Evolutionary conservation across 768 basidiomycete genomes (phyloP), one percentile per base, ranked within the genome.

Genomic region (Sarcodon aspratus): DNA sequence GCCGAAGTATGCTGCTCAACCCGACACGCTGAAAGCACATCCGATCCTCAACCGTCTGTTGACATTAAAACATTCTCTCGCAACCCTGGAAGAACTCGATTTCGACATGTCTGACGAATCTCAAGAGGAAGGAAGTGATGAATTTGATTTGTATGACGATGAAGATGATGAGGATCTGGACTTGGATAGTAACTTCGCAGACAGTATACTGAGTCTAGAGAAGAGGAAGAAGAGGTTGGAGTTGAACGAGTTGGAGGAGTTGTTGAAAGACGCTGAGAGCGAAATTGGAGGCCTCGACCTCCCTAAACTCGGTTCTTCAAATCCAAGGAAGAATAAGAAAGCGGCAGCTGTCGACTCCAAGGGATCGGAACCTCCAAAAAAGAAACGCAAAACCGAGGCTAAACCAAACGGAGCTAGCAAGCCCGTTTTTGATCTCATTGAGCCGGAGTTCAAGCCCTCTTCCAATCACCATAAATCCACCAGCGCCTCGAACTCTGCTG

Each of bases 51-150:
- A 70, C 32, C 84, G 92, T 9, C 74, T 97, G 3, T 70, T 95
- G 32, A 74, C 79, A 11, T 76, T 97, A 43, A 95, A 95, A 64
- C 80, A 90, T 61, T 79, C 82, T 1, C 71, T 98, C 13, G 63
- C 75, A 27, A 86, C 80, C 10, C 74, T 98, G 45, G 93, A 96
- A 65, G 83, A 82, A 44, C 74, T 95, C n/a, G 85, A 86, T 61
- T 82, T 95, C 51, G 72, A 72, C 37, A 73, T 76, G 13, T 64
- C 66, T 7, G 72, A 69, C 35, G 72, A 71, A 3, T 73, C 74
- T 3, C 68, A 72, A 12, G 69, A 71, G 13, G 72, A 73, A 5
- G 69, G 71, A 2, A 71, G 70, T 6, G 64, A 67, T 4, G 73
- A 73, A 33, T 69, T 71, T 45, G 55, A 64, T 59, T 27, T 27